A percentile compares a stretch with the other conserved stretches of the same genome.
Evolutionary conservation across 176 grass and related monocot genomes (phyloP).

Genomic region (Ensete ventricosum): DNA sequence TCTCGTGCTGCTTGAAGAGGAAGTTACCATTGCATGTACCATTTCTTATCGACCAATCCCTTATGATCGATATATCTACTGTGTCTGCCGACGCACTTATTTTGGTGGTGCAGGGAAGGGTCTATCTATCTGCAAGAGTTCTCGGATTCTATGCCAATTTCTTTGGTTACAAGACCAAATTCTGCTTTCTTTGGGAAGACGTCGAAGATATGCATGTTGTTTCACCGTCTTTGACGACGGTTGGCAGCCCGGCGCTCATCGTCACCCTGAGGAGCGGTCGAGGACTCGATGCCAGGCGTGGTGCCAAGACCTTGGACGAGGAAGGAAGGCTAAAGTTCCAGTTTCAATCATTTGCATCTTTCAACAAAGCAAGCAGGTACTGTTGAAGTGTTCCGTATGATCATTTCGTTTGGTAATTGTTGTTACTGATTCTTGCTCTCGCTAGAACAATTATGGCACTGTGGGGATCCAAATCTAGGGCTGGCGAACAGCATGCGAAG

Average conservation of each 20-base stretch:
- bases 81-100: neutral
- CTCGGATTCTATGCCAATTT: conserved; percentile 80
- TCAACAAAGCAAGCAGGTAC: conserved; percentile 58
- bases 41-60: neutral
- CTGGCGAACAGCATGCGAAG: conserved; percentile 42
- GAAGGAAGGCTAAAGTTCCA: conserved; percentile 79
- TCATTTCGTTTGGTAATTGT: neutral
- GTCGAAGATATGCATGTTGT: conserved; percentile 61
- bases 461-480: conserved; percentile 62
- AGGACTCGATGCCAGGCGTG: conserved; percentile 52
- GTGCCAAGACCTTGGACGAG: conserved; percentile 67
- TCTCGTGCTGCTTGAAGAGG: conserved; percentile 67
- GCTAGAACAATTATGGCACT: conserved; percentile 59
- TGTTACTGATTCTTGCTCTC: neutral
- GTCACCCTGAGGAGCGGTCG: conserved; percentile 56
- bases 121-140: conserved; percentile 72
- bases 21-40: conserved; percentile 60
- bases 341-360: conserved; percentile 84
- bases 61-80: neutral
- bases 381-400: neutral
- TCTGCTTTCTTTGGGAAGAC: conserved; percentile 90
- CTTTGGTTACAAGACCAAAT: conserved; percentile 87
- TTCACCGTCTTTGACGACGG: conserved; percentile 52
- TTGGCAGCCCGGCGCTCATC: conserved; percentile 47
- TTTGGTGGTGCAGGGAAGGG: conserved; percentile 43